Percentiles rank a stretch among this genome's conserved stretches.
Evolutionary conservation across 345 rosid species (phyloP).

Genomic region (Firmiana major): DNA sequence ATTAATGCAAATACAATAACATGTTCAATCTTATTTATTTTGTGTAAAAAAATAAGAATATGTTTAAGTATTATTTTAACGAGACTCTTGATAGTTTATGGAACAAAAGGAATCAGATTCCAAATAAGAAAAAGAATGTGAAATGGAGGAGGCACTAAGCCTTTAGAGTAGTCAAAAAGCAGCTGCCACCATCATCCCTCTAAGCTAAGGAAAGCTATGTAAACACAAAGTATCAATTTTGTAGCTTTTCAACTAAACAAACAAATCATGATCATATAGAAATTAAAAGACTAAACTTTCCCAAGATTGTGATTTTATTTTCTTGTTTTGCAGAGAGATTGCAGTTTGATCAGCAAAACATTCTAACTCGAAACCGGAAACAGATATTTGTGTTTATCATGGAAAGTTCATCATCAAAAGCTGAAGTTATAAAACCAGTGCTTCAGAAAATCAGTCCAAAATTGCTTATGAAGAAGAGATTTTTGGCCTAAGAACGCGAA

Average conservation of each 20-base stretch:
- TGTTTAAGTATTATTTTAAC: too few relatives aligned
- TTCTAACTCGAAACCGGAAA: neutral
- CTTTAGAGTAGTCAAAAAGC: slow-evolving; percentile 43
- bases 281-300: slow-evolving; percentile 14
- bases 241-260: slow-evolving; percentile 10
- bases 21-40: too few relatives aligned
- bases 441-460: slow-evolving; percentile 15
- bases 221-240: slow-evolving; percentile 31
- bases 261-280: neutral
- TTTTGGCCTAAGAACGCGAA: slow-evolving; percentile 26
- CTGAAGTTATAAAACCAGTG: slow-evolving; percentile 46
- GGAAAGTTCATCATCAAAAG: slow-evolving; percentile 42
- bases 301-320: neutral
- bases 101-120: slow-evolving; percentile 28
- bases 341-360: slow-evolving; percentile 1
- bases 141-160: too few relatives aligned
- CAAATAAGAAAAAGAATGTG: slow-evolving; percentile 10
- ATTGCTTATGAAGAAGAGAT: slow-evolving; percentile 28
- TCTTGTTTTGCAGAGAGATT: neutral
- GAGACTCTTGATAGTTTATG: too few relatives aligned
- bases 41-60: too few relatives aligned
- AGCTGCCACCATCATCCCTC: slow-evolving; percentile 24
- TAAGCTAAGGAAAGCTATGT: slow-evolving; percentile 30
- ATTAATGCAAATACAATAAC: too few relatives aligned
- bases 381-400: slow-evolving; percentile 6